A percentile compares a stretch with the other conserved stretches of the same genome.
These are phyloP conservation scores for Microsporum ferrugineum DNA, from an alignment of 2,329 filamentous ascomycete species.

Conservation along the genomic window DNA sequence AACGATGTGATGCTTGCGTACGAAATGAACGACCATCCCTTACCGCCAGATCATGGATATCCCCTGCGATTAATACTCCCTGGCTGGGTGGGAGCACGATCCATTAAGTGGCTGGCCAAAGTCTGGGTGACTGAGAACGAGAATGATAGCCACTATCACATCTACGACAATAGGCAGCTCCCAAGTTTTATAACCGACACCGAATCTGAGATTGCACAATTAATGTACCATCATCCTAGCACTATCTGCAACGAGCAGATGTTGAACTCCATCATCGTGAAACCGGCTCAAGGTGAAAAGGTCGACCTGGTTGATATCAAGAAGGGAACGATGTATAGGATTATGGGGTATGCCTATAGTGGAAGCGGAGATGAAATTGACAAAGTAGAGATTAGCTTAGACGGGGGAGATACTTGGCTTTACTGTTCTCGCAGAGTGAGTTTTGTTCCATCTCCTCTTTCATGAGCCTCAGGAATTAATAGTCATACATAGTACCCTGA, in stretches of 20 bases:
- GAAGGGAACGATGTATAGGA: conserved; percentile 31
- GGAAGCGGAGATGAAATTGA: conserved; percentile 42
- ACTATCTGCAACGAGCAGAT: conserved; percentile 41
- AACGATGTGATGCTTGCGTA: conserved; percentile 40
- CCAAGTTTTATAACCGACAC: conserved; percentile 40
- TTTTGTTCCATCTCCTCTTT: neutral
- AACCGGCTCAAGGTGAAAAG: conserved; percentile 37
- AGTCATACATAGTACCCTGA: conserved; percentile 32
- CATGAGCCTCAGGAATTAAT: neutral
- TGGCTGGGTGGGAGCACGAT: conserved; percentile 33
- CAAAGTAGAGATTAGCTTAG: conserved; percentile 39
- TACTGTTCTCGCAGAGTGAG: conserved; percentile 36
- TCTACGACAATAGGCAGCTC: conserved; percentile 41
- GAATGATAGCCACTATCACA: conserved; percentile 36
- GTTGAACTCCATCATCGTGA: conserved; percentile 39
- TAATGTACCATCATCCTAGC: conserved; percentile 39
- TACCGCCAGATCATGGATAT: conserved; percentile 36
- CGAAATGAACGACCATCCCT: conserved; percentile 32
- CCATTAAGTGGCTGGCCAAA: conserved; percentile 34
- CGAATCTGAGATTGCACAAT: conserved; percentile 38
- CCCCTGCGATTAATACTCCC: conserved; percentile 34
- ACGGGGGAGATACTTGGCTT: conserved; percentile 39
- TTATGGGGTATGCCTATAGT: conserved; percentile 41
- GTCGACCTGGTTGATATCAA: conserved; percentile 30
- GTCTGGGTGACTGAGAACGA: conserved; percentile 34